A percentile compares a stretch with the other conserved stretches of the same genome.
phyloP scores from a whole-genome alignment of 768 basidiomycete species.

The Auriculariales sp. region DNA sequence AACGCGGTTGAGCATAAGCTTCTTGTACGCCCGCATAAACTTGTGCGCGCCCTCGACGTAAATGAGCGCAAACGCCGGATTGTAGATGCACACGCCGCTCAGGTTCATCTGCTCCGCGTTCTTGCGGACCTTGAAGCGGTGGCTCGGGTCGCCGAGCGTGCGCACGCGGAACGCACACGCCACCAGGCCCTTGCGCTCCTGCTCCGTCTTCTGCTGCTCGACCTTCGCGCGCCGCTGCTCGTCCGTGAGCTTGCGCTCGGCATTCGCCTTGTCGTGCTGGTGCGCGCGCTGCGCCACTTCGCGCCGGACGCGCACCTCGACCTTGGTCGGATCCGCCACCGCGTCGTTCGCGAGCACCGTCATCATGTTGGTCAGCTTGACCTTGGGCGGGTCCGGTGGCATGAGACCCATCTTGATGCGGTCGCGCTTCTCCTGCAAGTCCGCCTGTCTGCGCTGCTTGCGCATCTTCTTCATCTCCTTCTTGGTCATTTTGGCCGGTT shows the following conservation, averaged over 20 bases:
- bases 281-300: conserved; percentile 87
- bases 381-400: conserved; percentile 92
- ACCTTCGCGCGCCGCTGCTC: conserved; percentile 81
- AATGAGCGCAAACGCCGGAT: conserved; percentile 78
- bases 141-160: conserved; percentile 78
- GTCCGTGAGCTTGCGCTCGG: conserved; percentile 79
- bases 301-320: conserved; percentile 86
- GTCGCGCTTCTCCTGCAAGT: conserved; percentile 88
- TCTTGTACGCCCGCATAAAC: conserved; percentile 74
- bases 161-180: conserved; percentile 51
- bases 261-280: conserved; percentile 86
- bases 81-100: conserved; percentile 82
- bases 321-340: conserved; percentile 92
- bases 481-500: conserved; percentile 84
- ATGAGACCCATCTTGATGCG: conserved; percentile 90
- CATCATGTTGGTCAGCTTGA: conserved; percentile 86
- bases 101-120: conserved; percentile 87
- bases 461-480: conserved; percentile 92
- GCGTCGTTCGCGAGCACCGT: conserved; percentile 94
- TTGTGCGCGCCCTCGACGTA: conserved; percentile 87
- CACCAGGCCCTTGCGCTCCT: conserved; percentile 72
- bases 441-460: conserved; percentile 73
- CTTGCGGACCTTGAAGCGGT: conserved; percentile 92
- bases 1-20: conserved; percentile 75
- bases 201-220: conserved; percentile 72